A percentile compares a stretch with the other conserved stretches of the same genome.
These are phyloP conservation scores for Dendrostoma leiphaemia DNA, from an alignment of 2,329 filamentous ascomycete species.

Conservation along the genomic window DNA sequence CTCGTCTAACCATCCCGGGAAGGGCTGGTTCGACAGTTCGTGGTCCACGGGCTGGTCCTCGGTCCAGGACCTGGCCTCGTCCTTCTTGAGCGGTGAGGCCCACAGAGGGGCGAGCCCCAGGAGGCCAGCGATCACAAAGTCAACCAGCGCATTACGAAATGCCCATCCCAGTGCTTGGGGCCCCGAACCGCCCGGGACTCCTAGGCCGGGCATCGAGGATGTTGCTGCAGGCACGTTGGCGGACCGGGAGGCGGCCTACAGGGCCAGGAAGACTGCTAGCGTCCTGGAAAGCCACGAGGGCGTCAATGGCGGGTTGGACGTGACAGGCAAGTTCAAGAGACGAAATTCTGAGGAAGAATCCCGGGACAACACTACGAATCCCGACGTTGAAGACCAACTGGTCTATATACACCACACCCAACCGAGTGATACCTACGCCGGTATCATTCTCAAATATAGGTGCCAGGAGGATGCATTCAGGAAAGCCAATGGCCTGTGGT, in stretches of 20 bases:
- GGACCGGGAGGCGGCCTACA: conserved; percentile 53
- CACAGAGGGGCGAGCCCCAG: conserved; percentile 28
- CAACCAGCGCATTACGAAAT: conserved; percentile 24
- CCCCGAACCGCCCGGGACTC: conserved; percentile 41
- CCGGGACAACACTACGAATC: conserved; percentile 39
- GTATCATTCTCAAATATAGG: conserved; percentile 85
- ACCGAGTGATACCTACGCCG: conserved; percentile 82
- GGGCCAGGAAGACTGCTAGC: conserved; percentile 55
- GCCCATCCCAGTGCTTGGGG: conserved; percentile 43
- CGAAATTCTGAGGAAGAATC: conserved; percentile 65
- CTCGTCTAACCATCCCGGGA: conserved; percentile 26
- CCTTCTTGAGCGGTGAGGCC: conserved; percentile 34
- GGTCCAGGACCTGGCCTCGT: conserved; percentile 52
- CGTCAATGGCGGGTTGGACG: conserved; percentile 56
- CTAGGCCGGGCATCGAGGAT: conserved; percentile 40
- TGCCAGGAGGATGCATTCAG: conserved; percentile 81
- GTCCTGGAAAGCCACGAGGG: conserved; percentile 61
- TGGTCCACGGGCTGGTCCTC: conserved; percentile 55
- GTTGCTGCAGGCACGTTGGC: conserved; percentile 54
- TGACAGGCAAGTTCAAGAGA: conserved; percentile 58
- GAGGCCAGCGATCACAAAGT: conserved; percentile 30
- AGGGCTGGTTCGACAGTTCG: conserved; percentile 47
- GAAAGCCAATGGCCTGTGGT: conserved; percentile 92
- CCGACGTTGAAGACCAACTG: conserved; percentile 70
- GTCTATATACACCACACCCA: conserved; percentile 89